phyloP scores from a whole-genome alignment of 73 alveolate genomes.

The Tetrahymena borealis region DNA sequence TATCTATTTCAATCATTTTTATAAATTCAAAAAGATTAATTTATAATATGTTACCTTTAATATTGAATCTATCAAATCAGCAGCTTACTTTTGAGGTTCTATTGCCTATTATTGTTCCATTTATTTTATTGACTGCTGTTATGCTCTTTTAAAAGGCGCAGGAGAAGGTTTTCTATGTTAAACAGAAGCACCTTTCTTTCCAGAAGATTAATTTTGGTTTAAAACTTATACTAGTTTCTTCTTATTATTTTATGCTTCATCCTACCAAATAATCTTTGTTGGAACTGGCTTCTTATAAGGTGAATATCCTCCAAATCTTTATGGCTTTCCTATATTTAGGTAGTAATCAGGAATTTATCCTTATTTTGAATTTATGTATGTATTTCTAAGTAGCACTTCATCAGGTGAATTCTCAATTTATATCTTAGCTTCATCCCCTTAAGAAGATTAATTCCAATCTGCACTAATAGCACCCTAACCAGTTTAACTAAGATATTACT shows the following conservation, averaged over 20 bases:
- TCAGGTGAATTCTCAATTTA: conserved; percentile 20
- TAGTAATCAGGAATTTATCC: conserved; percentile 49
- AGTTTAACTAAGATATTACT: conserved; percentile 36
- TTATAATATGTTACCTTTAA: background rate
- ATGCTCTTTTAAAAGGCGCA: background rate
- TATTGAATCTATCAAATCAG: background rate
- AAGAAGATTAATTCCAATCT: conserved; percentile 57
- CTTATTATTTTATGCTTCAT: background rate
- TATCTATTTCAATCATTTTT: too few species aligned
- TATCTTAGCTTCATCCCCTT: conserved; percentile 39
- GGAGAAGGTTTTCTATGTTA: background rate
- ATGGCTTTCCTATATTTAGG: conserved; percentile 17
- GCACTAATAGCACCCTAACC: conserved; percentile 57
- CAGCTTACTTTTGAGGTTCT: background rate
- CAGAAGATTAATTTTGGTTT: background rate
- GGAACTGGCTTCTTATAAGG: background rate
- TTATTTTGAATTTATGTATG: conserved; percentile 50
- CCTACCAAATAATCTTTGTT: background rate
- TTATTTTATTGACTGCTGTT: background rate
- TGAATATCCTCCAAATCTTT: background rate
- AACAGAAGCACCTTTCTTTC: background rate
- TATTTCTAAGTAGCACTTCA: conserved; percentile 57
- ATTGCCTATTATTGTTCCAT: background rate
- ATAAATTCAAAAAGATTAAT: too few species aligned
- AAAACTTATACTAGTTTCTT: background rate